These are phyloP conservation scores for Hevea brasiliensis DNA, from an alignment of 345 rosid species.

Conservation along the genomic window DNA sequence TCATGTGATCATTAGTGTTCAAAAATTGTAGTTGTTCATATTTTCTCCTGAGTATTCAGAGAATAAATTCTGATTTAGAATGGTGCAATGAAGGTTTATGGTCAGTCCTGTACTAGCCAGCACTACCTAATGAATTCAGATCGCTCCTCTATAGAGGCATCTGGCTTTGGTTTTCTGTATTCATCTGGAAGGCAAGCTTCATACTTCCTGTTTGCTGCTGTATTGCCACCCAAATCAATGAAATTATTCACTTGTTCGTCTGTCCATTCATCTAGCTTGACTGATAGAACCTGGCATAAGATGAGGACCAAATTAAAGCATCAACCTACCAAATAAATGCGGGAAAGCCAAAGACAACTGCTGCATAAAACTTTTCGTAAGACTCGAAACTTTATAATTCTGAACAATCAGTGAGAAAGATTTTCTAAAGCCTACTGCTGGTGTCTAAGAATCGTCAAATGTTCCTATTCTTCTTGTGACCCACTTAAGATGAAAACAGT, in stretches of 20 bases:
- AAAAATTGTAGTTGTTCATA: slow-evolving; percentile 76
- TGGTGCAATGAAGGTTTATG: not conserved
- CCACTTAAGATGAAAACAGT: too few species aligned
- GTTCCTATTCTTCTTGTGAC: not conserved
- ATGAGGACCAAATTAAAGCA: slow-evolving; percentile 14
- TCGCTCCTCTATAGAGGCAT: slow-evolving; percentile 77
- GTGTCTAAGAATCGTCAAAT: not conserved
- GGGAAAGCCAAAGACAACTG: too few species aligned
- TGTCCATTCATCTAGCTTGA: slow-evolving; percentile 94
- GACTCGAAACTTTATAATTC: too few species aligned
- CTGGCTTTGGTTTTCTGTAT: slow-evolving; percentile 66
- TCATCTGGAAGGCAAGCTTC: slow-evolving; percentile 72
- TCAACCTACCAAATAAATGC: slow-evolving; percentile 1
- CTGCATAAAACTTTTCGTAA: not conserved
- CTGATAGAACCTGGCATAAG: slow-evolving; percentile 69
- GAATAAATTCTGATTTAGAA: slow-evolving; percentile 16
- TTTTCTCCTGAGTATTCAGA: slow-evolving; percentile 60
- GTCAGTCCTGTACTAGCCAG: not conserved
- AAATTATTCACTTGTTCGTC: slow-evolving; percentile 78
- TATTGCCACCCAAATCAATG: slow-evolving; percentile 72
- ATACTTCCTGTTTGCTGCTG: slow-evolving; percentile 58
- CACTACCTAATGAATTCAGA: slow-evolving; percentile 72
- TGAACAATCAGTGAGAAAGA: too few species aligned
- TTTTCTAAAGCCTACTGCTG: not conserved
- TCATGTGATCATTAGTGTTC: slow-evolving; percentile 34